phyloP scores from a whole-genome alignment of 306 rosid species.

The Cucumis sativus region Cucumber_9930_V3 NC_026655.2:15019001-15019500 shows the following conservation, averaged over 20 bases:
- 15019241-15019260: conserved; percentile 47
- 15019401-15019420: conserved; percentile 39
- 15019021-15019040: conserved; percentile 53
- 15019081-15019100: not conserved
- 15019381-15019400: conserved; percentile 59
- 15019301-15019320: conserved; percentile 64
- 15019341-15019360: conserved; percentile 32
- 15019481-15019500: too few species aligned
- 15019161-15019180: conserved; percentile 50
- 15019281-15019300: conserved; percentile 52
- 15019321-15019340: conserved; percentile 31
- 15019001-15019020: conserved; percentile 35
- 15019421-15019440: conserved; percentile 22
- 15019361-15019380: conserved; percentile 50
- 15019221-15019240: conserved; percentile 56
- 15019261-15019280: conserved; percentile 63
- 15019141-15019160: conserved; percentile 68
- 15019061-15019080: not conserved
- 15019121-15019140: conserved; percentile 45
- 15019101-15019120: not conserved
- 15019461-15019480: not conserved
- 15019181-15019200: conserved; percentile 54
- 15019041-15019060: conserved; percentile 40
- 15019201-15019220: conserved; percentile 69
- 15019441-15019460: conserved; percentile 38